phyloP scores from a whole-genome alignment of 2,329 filamentous ascomycete species.

The Sclerotinia nivalis region DNA sequence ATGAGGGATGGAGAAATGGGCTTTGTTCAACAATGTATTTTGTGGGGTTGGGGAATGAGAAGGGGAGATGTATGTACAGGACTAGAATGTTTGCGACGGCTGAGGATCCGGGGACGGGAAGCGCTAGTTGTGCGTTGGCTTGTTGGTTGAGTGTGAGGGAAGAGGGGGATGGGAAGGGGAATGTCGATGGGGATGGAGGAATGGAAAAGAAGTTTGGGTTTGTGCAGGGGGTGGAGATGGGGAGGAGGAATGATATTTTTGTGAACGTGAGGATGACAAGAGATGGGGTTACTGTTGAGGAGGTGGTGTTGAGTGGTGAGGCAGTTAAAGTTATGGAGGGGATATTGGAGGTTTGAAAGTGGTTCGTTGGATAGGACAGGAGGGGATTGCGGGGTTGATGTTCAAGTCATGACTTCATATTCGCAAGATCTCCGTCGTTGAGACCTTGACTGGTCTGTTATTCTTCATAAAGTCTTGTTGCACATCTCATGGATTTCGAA shows the following conservation, averaged over 20 bases:
- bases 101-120: conserved; percentile 65
- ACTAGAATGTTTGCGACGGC: conserved; percentile 56
- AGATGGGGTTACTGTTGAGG: conserved; percentile 26
- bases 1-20: conserved; percentile 32
- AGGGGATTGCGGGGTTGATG: neutral
- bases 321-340: conserved; percentile 36
- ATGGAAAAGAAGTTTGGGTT: conserved; percentile 49
- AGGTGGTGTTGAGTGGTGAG: conserved; percentile 32
- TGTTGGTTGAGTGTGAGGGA: conserved; percentile 57
- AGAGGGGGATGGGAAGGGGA: conserved; percentile 43
- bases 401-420: neutral
- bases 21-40: conserved; percentile 34
- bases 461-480: neutral
- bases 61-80: conserved; percentile 45
- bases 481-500: neutral
- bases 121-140: conserved; percentile 59
- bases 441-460: neutral
- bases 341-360: conserved; percentile 25
- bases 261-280: conserved; percentile 31
- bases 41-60: conserved; percentile 38
- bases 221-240: conserved; percentile 70
- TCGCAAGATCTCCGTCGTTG: neutral
- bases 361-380: no score
- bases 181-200: conserved; percentile 42
- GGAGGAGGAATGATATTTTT: conserved; percentile 40